Percentiles rank a stretch among this genome's conserved stretches.
These are phyloP conservation scores for Persicaria maculosa DNA, from an alignment of 148 eudicot species.

Conservation along the genomic window DNA sequence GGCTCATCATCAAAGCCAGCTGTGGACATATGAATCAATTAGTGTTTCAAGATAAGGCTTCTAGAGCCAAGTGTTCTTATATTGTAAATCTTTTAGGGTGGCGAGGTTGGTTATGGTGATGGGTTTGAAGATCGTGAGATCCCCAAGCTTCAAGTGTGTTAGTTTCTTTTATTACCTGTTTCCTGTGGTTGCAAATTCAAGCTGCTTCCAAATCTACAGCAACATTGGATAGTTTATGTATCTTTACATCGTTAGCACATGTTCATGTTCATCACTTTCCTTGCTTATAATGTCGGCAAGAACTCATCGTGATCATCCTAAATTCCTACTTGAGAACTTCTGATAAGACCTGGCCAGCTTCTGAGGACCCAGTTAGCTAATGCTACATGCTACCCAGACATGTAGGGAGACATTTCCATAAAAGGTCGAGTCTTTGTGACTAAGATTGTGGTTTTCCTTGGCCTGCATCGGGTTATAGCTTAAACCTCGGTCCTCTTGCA, in stretches of 20 bases:
- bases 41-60: background rate
- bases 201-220: background rate
- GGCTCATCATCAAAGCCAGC: constrained; percentile 11
- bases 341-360: background rate
- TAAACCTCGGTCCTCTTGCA: no score
- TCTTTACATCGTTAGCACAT: background rate
- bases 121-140: background rate
- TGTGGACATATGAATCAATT: background rate
- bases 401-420: no score
- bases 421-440: no score
- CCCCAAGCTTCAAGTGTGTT: background rate
- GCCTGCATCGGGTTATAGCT: no score
- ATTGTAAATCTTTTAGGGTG: constrained; percentile 3
- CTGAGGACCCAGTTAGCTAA: background rate
- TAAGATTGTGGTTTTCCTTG: no score
- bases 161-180: background rate
- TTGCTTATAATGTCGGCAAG: background rate
- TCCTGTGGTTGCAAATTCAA: background rate
- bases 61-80: background rate
- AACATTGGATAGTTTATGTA: background rate
- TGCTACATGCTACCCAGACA: no score
- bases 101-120: background rate
- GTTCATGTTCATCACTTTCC: background rate
- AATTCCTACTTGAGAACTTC: background rate
- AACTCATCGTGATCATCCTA: background rate